Base-by-base conservation (phyloP, 768 basidiomycete species). In the Lyophyllum shimeji region DNA sequence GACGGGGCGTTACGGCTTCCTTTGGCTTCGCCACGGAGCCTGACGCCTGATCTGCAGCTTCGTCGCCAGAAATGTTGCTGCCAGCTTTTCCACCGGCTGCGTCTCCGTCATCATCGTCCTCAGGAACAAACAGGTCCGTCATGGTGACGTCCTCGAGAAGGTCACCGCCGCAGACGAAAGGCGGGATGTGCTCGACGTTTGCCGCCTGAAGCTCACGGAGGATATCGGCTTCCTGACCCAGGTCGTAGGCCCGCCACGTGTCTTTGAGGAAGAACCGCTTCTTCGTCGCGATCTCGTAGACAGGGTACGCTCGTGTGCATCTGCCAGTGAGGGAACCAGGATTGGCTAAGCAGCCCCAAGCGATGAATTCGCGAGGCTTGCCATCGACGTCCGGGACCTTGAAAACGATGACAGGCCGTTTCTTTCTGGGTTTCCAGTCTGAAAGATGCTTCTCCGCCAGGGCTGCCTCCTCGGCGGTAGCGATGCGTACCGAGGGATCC, bases 131-230 rank as follows among this genome's bases (percentile, higher is more conserved):
- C 3, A 50, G 53, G 7, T 63, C 44, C 0, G 64, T 64, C 12
- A 27, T 7, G 1, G 68, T 68, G 5, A n/a, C 23, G 8, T 65
- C 63, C 7, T 18, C 57, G 34, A 7, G 21, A 25, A 75, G 39
- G 52, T 76, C 73, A 25, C 63, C 67, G 2, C 69, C 74, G 24
- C 61, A 65, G 9, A 67, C 37, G 18, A 71, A 50, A 11, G 39
- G 43, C 0, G 72, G 69, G 25, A 75, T 57, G 29, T 67, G 39
- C 18, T 48, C 33, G 24, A 71, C 62, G 1, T 45, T 18, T 7
- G 15, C 13, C 0, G 53, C 23, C 24, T 56, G 33, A 3, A 70
- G 57, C 7, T 27, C 11, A 9, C 50, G 29, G n/a, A 68, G 63
- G 13, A 62, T 64, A 13, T 60, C 58, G 1, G 56, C 56, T 49